A percentile compares a stretch with the other conserved stretches of the same genome.
These are phyloP conservation scores for Phytophthora palmivora DNA, from an alignment of 352 stramenopile species.

Conservation along the genomic window DNA sequence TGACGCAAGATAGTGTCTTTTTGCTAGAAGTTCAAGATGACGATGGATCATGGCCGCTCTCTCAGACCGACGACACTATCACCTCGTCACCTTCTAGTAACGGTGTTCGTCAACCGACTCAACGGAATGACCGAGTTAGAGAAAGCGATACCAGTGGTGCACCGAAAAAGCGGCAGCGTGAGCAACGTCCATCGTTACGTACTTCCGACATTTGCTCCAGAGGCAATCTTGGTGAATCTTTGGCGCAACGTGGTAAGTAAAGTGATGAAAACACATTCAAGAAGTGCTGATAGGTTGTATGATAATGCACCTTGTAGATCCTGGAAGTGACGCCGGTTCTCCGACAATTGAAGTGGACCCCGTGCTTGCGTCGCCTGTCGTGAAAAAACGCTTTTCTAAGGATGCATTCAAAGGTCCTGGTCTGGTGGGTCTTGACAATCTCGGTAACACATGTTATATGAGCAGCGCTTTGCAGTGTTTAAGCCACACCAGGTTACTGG, in stretches of 20 bases:
- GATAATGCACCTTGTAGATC: conserved; percentile 17
- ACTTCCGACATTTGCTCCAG: conserved; percentile 82
- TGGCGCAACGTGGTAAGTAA: conserved; percentile 51
- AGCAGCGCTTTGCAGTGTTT: conserved; percentile 98
- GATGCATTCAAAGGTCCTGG: conserved; percentile 80
- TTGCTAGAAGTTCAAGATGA: conserved; percentile 86
- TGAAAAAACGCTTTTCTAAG: conserved; percentile 77
- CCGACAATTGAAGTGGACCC: conserved; percentile 42
- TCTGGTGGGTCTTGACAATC: conserved; percentile 93
- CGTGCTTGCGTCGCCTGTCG: conserved; percentile 36
- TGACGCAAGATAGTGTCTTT: conserved; percentile 83
- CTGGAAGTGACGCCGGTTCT: conserved; percentile 33
- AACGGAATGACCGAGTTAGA: conserved; percentile 22
- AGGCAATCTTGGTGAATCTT: conserved; percentile 66
- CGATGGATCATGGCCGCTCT: conserved; percentile 87
- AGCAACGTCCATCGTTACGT: conserved; percentile 54
- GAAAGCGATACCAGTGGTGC: conserved; percentile 35
- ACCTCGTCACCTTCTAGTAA: conserved; percentile 43
- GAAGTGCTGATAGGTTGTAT: conserved; percentile 3
- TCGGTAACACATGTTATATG: conserved; percentile 99
- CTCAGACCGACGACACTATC: conserved; percentile 58
- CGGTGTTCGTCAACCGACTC: conserved; percentile 18
- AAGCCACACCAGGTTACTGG: conserved; percentile 94
- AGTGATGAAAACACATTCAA: conserved; percentile 1
- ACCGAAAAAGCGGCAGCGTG: conserved; percentile 48